Evolutionary conservation across 2,329 filamentous ascomycete species (phyloP), one percentile per base, ranked within the genome.

Genomic region (Ascomycota sp.): DNA sequence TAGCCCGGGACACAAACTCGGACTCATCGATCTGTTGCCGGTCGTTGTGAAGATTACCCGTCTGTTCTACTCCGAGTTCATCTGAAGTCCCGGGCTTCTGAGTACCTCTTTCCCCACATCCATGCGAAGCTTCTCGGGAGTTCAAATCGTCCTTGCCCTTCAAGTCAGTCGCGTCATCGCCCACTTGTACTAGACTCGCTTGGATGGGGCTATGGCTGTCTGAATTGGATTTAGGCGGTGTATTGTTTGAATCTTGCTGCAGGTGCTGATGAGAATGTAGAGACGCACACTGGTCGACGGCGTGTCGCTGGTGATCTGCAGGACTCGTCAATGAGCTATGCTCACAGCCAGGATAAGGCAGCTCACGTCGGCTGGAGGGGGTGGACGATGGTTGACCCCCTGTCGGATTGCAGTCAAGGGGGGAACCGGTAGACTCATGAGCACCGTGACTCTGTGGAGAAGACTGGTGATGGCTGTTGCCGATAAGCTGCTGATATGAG

Each of bases 121-220:
- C 16, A 21, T 21, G 16, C 16, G 5, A 21, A 5, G 16, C 16
- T 3, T 21, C 5, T 21, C 16, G 16, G 16, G 16, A 21, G 16
- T 21, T 21, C 16, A 21, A 21, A 21, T 21, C 16, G 16, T 21
- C 16, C 16, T 21, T 21, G 16, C 16, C 16, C 5, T 21, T 21
- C 16, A 3, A 5, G 16, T 25, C 27, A 25, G 16, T 10, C 16
- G 83, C 61, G 24, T 76, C 73, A 36, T 80, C 70, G 13, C 76
- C 63, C 25, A 89, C 76, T 33, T 73, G 76, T 51, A 81, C 75
- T 41, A 61, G 69, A 35, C 69, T 76, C 52, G 77, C 72, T 40
- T 64, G 68, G 35, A 39, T 39, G 25, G 45, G 39, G 32, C 39
- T 41, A 30, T 45, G 43, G 35, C 41, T 43, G 26, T 47, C 51